Base-by-base conservation (phyloP, 2,329 filamentous ascomycete species). In the Trichocomaceae sp. region DNA sequence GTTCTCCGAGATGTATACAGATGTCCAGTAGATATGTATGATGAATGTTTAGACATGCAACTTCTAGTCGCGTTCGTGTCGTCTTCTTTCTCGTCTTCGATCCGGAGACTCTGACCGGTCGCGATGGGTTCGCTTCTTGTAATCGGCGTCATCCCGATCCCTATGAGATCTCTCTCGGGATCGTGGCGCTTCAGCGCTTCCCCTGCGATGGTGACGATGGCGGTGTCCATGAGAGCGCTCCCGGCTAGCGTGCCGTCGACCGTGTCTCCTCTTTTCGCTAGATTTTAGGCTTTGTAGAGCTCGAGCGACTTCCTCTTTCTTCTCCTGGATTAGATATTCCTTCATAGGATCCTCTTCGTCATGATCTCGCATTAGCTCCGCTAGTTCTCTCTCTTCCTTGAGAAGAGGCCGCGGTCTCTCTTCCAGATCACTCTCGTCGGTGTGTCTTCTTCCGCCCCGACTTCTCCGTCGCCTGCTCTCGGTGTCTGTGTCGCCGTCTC, bases 301-400 rank as follows among this genome's bases (percentile, higher is more conserved):
- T 56, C 82, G 80, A 53, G 87, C 83, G 12, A 96, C 82, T 68
- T 96, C 89, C 67, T 90, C 89, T 72, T 88, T 90, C 79, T 97
- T 96, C 72, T 95, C 87, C 60, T 92, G 83, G 50, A 96, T 84
- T 60, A 97, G 69, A 64, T 88, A 96, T 37, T 83, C 84, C 72
- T 96, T 96, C 93, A 99, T 99, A 0, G 93, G 93, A 69, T 99
- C 93, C 58, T 97, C 92, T 22, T 96, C 91, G 61, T 97, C 93
- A 60, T 95, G 87, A 15, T 92, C 85, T 31, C 81, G 76, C 51
- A 95, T 83, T 54, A 97, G 70, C 45, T 83, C 79, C 50, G 83
- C 83, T 49, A 97, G 73, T 68, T 97, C 91, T 54, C 77, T 76
- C 73, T 97, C 91, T 66, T 96, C 91, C 58, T 83, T 86, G 10